These are phyloP conservation scores for Tuber melanosporum DNA, from an alignment of 495 filamentous ascomycete species.

Conservation along the genomic window DNA sequence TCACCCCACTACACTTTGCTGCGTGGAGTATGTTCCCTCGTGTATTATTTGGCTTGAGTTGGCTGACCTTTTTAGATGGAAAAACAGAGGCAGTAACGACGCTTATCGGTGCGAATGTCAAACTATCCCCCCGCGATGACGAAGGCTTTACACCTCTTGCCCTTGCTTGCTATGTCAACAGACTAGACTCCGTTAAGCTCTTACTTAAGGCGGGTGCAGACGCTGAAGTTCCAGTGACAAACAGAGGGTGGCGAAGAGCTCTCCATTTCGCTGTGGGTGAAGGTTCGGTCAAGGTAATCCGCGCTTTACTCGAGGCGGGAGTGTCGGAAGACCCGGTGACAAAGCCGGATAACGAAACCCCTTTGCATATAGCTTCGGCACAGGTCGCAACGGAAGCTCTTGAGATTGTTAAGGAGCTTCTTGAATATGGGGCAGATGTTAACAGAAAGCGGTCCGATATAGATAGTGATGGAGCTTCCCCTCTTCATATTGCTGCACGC, in stretches of 20 bases:
- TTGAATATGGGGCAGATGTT: not conserved
- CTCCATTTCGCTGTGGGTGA: constrained; percentile 4
- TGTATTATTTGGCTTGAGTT: not conserved
- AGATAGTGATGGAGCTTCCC: constrained; percentile 1
- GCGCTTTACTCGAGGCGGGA: not conserved
- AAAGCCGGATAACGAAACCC: constrained; percentile 3
- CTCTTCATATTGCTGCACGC: constrained; percentile 3
- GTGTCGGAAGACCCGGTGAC: not conserved
- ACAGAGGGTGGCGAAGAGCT: constrained; percentile 1
- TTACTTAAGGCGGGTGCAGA: not conserved
- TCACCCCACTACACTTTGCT: constrained; percentile 4
- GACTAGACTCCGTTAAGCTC: not conserved
- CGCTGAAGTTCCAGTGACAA: not conserved
- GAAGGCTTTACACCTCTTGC: constrained; percentile 5
- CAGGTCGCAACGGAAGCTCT: not conserved
- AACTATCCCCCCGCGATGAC: constrained; percentile 2
- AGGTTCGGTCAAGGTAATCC: not conserved
- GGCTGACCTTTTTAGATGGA: constrained; percentile 1
- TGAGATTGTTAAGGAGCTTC: not conserved
- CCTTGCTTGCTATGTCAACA: constrained; percentile 1
- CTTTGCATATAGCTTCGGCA: not conserved
- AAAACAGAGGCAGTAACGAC: not conserved
- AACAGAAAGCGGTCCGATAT: not conserved
- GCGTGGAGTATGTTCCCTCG: not conserved
- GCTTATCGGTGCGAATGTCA: not conserved